Evolutionary conservation across 176 grass and related monocot species (phyloP).

Genomic region (Carex scoparia): DNA sequence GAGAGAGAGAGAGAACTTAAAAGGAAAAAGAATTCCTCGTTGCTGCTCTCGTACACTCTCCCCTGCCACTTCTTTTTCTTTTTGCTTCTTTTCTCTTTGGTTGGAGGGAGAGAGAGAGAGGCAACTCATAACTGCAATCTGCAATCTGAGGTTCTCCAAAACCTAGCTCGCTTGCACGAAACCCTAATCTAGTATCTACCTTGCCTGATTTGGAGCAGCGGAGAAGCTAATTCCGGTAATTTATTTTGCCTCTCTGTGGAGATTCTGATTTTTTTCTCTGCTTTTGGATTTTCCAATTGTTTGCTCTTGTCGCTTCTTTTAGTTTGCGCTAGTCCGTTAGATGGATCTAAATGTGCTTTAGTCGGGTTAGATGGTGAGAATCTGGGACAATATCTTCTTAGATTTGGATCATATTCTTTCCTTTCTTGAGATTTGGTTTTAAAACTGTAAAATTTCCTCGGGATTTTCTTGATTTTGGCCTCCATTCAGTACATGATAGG

Average conservation of each 20-base stretch:
- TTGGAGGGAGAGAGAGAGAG: not conserved
- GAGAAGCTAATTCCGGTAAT: not conserved
- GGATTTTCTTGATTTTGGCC: not conserved
- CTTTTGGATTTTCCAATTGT: not conserved
- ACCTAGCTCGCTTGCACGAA: slow-evolving; percentile 5
- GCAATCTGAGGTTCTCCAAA: not conserved
- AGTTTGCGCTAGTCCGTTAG: not conserved
- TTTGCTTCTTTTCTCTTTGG: slow-evolving; percentile 15
- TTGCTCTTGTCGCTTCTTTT: slow-evolving; percentile 5
- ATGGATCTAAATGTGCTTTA: slow-evolving; percentile 19
- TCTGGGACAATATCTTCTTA: not conserved
- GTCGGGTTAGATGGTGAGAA: not conserved
- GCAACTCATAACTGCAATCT: slow-evolving; percentile 1
- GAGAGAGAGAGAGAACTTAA: not conserved
- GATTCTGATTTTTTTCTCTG: not conserved
- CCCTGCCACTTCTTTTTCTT: slow-evolving; percentile 26
- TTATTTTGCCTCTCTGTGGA: not conserved
- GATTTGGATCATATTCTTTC: slow-evolving; percentile 21
- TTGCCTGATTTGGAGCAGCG: slow-evolving; percentile 8
- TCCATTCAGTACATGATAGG: not conserved
- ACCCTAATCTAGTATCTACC: not conserved
- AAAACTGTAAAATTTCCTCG: not conserved
- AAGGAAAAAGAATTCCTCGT: slow-evolving; percentile 1
- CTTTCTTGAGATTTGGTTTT: slow-evolving; percentile 15
- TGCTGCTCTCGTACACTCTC: slow-evolving; percentile 21